Evolutionary conservation across 768 basidiomycete species (phyloP), one percentile per base, ranked within the genome.

Genomic region (Brasilioporus rufonigricans): DNA sequence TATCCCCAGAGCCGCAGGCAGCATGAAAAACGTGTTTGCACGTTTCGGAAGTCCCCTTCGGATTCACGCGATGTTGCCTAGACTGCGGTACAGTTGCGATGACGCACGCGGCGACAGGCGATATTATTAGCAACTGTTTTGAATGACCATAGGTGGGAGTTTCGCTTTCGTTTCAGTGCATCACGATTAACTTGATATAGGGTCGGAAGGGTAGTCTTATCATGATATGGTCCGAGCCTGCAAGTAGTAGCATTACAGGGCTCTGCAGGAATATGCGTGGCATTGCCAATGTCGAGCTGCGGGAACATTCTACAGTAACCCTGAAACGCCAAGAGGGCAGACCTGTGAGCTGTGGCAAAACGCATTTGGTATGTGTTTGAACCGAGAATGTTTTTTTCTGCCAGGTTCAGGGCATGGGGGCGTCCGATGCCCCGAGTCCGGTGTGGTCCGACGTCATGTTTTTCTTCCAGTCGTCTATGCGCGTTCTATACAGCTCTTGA

Each of bases 271-370:
- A 29, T 23, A 36, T 33, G 32, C 39, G 21, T 19, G 19, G 5
- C 31, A 36, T 39, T 44, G 10, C 52, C 6, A 39, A 31, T 41
- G 31, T 41, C 48, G 36, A 29, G 18, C 33, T 43, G 4, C 43
- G 33, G 50, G 32, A 32, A 52, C 14, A 27, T 36, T 43, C 10
- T n/a, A 16, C n/a, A n/a, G n/a, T n/a, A n/a, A n/a, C 18, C 40
- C 23, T 62, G 54, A 65, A 65, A 65, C 54, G 52, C 55, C 62
- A 53, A 44, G 59, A 4, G 16, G 24, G 19, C 53, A 19, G n/a
- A 46, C 38, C 40, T 43, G 27, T 7, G 39, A 26, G 12, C 14
- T 1, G 23, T 40, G 39, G 19, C 33, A 43, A 32, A 44, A 13
- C 19, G 35, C 27, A 36, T 46, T 35, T 16, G 23, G 24, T 33